Conservation (phyloP, 306 rosid genomes). For the Luffa acutangula region DNA sequence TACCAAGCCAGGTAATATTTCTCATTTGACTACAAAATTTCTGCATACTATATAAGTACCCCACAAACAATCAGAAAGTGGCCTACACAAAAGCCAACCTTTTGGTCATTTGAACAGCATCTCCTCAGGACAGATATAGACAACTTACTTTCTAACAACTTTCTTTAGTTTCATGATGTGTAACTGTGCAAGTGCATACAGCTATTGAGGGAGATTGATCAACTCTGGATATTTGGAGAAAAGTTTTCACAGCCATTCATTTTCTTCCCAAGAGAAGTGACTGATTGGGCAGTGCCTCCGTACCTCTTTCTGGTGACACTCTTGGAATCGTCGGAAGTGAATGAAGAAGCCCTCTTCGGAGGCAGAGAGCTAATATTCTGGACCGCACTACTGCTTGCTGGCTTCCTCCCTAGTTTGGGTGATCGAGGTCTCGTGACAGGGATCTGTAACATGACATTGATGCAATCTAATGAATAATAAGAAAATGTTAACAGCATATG, state of each 20-base stretch:
- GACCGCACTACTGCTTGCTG: conserved; percentile 15
- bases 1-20: not conserved
- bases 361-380: conserved; percentile 23
- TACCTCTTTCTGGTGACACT: conserved; percentile 15
- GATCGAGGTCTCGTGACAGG: conserved; percentile 28
- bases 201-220: conserved; percentile 10
- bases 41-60: conserved; percentile 6
- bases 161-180: conserved; percentile 14
- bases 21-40: not conserved
- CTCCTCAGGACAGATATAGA: not conserved
- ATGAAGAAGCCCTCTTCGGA: conserved; percentile 35
- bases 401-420: conserved; percentile 31
- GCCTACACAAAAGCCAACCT: conserved; percentile 22
- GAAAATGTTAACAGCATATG: conserved; percentile 4
- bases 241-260: conserved; percentile 47
- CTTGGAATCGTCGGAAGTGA: conserved; percentile 25
- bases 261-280: conserved; percentile 25
- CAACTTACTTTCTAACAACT: conserved; percentile 1
- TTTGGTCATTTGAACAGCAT: not conserved
- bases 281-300: conserved; percentile 19
- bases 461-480: not conserved
- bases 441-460: conserved; percentile 23
- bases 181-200: not conserved
- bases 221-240: conserved; percentile 64
- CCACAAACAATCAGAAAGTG: conserved; percentile 17